Evolutionary conservation across 1,139 yeast genomes (phyloP), one percentile per base, ranked within the genome.

Genomic region (Hansenula sp.): DNA sequence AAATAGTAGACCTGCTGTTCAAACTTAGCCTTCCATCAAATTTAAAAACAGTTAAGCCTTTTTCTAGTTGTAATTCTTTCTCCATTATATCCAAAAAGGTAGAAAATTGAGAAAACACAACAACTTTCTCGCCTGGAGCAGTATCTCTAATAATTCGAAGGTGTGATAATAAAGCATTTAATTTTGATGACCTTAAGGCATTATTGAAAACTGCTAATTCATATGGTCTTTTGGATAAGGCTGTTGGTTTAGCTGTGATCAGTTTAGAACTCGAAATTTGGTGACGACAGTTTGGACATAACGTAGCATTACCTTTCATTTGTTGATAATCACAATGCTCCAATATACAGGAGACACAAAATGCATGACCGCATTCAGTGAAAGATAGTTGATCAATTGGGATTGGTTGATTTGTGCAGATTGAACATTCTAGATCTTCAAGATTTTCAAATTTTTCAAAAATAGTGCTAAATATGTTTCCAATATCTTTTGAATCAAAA

Each of bases 51-150:
- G 61, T 61, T 52, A 83, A 75, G 10, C 76, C 77, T 16, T 69
- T 59, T 68, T 78, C 53, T 10, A 62, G 57, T 3, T 61, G 50
- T 6, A 93, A 63, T 53, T 84, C 95, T 19, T 61, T 61, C 52
- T 86, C 84, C 44, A 93, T 78, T 10, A 89, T 69, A 60, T 89
- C 96, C 48, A 93, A 63, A 55, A 81, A 91, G 1, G 90, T 76
- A 0, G 96, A 85, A 57, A 93, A 93, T 57, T 91, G 98, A 0
- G 97, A 89, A 60, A 93, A 91, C 0, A 93, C 93, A 42, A 93
- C 90, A 4, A 86, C 80, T 55, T 84, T 91, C 48, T 83, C 88
- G 24, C 77, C 78, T 4, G 86, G 78, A 30, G 73, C 70, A 41
- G 78, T 77, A 25, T 72, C 74, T 50, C 73, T 72, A 17, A 85